Evolutionary conservation across 345 rosid genomes (phyloP).

Genomic region (Salix suchowensis): DNA sequence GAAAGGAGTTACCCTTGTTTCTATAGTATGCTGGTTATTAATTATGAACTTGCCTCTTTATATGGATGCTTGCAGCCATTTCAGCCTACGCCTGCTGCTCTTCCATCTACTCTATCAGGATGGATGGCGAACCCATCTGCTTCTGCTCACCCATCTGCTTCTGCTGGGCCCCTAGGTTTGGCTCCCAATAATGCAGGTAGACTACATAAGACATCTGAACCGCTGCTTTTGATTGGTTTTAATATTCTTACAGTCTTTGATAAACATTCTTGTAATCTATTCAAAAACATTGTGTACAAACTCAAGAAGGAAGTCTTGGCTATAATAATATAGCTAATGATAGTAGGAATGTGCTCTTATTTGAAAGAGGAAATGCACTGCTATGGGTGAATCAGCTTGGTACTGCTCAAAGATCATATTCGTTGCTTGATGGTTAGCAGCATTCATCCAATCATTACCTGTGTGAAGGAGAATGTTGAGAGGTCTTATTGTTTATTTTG

Average conservation of each 20-base stretch:
- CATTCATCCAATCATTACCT: background rate
- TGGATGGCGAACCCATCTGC: constrained; percentile 78
- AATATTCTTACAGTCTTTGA: background rate
- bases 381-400: background rate
- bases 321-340: background rate
- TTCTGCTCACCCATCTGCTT: constrained; percentile 62
- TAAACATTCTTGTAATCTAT: background rate
- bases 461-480: background rate
- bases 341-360: background rate
- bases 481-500: background rate
- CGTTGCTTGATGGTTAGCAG: background rate
- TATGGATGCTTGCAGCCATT: constrained; percentile 49
- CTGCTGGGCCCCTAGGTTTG: constrained; percentile 68
- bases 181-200: constrained; percentile 62
- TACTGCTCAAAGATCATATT: background rate
- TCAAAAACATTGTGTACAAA: background rate
- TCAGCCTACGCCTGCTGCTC: constrained; percentile 60
- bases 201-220: background rate
- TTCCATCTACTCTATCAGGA: constrained; percentile 63
- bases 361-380: background rate
- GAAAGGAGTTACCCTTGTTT: background rate
- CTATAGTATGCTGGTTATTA: background rate
- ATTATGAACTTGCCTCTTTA: constrained; percentile 10
- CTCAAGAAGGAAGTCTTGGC: background rate
- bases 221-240: background rate